Conservation (phyloP, 169 alveolate species). For the Plasmodium relictum region DNA sequence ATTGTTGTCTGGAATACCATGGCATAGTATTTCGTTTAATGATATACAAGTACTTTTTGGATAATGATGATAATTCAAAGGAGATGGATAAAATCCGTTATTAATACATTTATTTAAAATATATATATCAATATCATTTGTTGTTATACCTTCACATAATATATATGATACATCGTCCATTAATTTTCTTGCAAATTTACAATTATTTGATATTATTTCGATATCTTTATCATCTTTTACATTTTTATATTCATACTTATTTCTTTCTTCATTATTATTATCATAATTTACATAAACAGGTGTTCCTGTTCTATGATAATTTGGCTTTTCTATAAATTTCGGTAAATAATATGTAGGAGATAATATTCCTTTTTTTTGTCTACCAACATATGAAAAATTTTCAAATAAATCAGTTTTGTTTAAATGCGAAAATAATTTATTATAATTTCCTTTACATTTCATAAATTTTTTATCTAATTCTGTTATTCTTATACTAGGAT, state of each 20-base stretch:
- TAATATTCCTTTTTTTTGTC: slow-evolving; percentile 79
- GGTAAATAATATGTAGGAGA: slow-evolving; percentile 80
- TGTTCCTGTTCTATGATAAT: slow-evolving; percentile 80
- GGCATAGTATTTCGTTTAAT: slow-evolving; percentile 83
- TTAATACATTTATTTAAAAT: slow-evolving; percentile 79
- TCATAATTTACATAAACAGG: slow-evolving; percentile 82
- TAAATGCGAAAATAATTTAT: slow-evolving; percentile 45
- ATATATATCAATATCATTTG: slow-evolving; percentile 82
- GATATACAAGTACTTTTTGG: slow-evolving; percentile 85
- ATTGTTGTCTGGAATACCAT: slow-evolving; percentile 85
- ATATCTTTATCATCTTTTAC: slow-evolving; percentile 78
- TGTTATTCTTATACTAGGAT: slow-evolving; percentile 61
- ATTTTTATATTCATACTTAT: slow-evolving; percentile 74
- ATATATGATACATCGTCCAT: slow-evolving; percentile 80
- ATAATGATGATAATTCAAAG: slow-evolving; percentile 82
- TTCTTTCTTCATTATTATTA: neutral
- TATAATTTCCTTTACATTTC: slow-evolving; percentile 49
- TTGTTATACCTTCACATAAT: slow-evolving; percentile 82
- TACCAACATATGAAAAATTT: slow-evolving; percentile 69
- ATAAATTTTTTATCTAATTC: slow-evolving; percentile 43
- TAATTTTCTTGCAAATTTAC: slow-evolving; percentile 81
- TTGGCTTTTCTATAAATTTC: slow-evolving; percentile 79
- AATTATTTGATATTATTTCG: slow-evolving; percentile 80
- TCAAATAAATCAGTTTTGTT: slow-evolving; percentile 35
- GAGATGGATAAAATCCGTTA: slow-evolving; percentile 83